Percentiles rank a stretch among this genome's conserved stretches.
Conservation (phyloP, 805 yeast genomes). For the Candida odintsovae region DNA sequence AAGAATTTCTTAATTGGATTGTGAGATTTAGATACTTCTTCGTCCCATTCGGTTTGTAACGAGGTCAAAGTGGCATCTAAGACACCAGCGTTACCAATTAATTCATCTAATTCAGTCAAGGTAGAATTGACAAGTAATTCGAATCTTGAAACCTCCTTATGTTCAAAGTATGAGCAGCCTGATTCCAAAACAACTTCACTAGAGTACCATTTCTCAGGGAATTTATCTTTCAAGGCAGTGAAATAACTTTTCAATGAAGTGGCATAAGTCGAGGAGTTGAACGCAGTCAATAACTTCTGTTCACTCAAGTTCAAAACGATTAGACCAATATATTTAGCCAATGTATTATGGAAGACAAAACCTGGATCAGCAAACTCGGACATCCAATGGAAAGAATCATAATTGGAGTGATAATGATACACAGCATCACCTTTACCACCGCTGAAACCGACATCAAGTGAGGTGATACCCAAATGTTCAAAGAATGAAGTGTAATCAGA, state of each 20-base stretch:
- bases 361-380: conserved; percentile 55
- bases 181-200: neutral
- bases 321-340: conserved; percentile 49
- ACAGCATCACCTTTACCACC: conserved; percentile 44
- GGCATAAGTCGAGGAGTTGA: conserved; percentile 33
- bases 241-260: conserved; percentile 32
- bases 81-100: conserved; percentile 18
- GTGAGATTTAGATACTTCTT: conserved; percentile 20
- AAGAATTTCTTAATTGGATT: conserved; percentile 28
- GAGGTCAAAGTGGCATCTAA: conserved; percentile 22
- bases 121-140: conserved; percentile 27
- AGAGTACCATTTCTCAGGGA: conserved; percentile 31
- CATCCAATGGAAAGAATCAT: conserved; percentile 73
- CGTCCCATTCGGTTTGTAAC: conserved; percentile 25
- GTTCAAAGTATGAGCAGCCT: neutral
- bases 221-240: conserved; percentile 27
- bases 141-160: conserved; percentile 10
- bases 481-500: conserved; percentile 61
- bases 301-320: conserved; percentile 44
- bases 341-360: conserved; percentile 50
- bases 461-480: conserved; percentile 55
- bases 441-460: conserved; percentile 55
- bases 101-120: conserved; percentile 19
- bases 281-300: conserved; percentile 38
- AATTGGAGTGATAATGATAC: conserved; percentile 73